Evolutionary conservation across 768 basidiomycete genomes (phyloP).

Genomic region (Leccinum incarnatum): DNA sequence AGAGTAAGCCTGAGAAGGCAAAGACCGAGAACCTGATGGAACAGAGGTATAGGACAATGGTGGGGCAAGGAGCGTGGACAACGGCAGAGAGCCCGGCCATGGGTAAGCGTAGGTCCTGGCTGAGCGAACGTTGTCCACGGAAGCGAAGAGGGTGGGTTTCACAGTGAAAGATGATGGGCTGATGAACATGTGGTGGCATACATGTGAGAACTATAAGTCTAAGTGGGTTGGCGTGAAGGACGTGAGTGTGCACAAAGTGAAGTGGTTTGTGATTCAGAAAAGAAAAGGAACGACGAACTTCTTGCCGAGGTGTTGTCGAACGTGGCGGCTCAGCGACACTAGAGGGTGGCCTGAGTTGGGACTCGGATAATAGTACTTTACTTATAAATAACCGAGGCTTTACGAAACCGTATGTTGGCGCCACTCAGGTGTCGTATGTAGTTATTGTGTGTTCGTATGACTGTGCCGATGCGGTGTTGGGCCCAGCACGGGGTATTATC

Average conservation of each 20-base stretch:
- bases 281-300: conserved; percentile 12
- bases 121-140: conserved; percentile 6
- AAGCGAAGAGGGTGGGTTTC: conserved; percentile 13
- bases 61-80: conserved; percentile 15
- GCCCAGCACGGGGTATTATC: too few species aligned
- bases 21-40: conserved; percentile 2
- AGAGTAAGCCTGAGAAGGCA: background rate
- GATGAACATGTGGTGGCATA: conserved; percentile 29
- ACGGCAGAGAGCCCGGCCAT: conserved; percentile 16
- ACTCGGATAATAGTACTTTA: background rate
- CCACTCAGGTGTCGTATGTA: background rate
- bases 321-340: background rate
- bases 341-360: background rate
- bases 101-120: conserved; percentile 6
- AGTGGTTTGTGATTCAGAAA: conserved; percentile 7
- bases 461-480: too few species aligned
- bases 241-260: conserved; percentile 22
- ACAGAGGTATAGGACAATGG: background rate
- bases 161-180: conserved; percentile 17
- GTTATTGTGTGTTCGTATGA: too few species aligned
- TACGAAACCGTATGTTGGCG: conserved; percentile 18
- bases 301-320: conserved; percentile 12
- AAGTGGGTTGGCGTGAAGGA: conserved; percentile 17
- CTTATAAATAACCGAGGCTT: conserved; percentile 19
- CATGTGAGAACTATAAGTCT: conserved; percentile 26